Base-by-base conservation (phyloP, 768 basidiomycete species). In the Calocybe gangraenosa region DNA sequence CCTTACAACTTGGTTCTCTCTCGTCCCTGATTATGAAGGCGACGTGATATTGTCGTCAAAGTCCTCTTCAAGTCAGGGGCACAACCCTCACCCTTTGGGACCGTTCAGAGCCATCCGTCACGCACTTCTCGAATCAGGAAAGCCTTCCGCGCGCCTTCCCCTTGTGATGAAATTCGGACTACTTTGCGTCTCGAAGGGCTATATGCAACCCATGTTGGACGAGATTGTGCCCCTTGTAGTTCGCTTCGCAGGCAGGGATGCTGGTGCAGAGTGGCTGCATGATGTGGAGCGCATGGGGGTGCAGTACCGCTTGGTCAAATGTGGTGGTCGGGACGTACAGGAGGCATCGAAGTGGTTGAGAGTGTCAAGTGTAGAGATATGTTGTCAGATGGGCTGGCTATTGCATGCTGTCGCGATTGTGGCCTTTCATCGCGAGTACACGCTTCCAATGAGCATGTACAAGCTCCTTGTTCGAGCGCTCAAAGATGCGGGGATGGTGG, bases 131-230 rank as follows among this genome's bases (percentile, higher is more conserved):
- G 43, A 36, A 4, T 41, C 50, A 6, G 57, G 55, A 15, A 44
- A 41, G 20, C 59, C 57, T 21, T 40, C 48, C 1, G 22, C 23
- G 2, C 45, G 44, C 42, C 28, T 56, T 10, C 33, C 44, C 17
- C 17, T 51, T 11, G 55, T 57, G 15, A 43, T 51, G 25, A 39
- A 30, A 10, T 60, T 60, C 31, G 59, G 49, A 17, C 13, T 57
- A 9, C 46, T 60, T 22, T 50, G 40, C 33, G 55, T 57, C 18
- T 43, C 40, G 9, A 58, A 57, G 47, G 57, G 59, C 7, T 60
- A 60, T 28, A 31, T 53, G 10, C 39, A 46, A 20, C 45, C 49
- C 38, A 41, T 57, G 21, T 44, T 55, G 14, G 31, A 48, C 14
- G 50, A 54, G 17, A 50, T 50, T 17, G 33, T 54, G 11, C 46